phyloP scores from a whole-genome alignment of 495 filamentous ascomycete species.

The Thermochaetoides thermophila region DNA sequence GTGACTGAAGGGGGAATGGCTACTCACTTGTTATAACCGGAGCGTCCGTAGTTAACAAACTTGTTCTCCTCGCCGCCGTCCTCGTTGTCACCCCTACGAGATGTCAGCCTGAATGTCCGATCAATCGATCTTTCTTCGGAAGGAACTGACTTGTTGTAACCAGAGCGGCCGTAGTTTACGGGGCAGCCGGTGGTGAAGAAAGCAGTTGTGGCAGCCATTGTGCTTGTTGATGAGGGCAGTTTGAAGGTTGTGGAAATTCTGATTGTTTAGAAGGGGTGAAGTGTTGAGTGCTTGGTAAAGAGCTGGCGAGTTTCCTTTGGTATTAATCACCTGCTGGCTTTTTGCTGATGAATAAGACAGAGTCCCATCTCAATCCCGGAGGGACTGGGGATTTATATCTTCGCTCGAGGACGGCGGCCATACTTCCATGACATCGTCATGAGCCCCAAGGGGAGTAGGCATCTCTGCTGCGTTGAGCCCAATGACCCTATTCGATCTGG shows the following conservation, averaged over 20 bases:
- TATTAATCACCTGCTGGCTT: no score
- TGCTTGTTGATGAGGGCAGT: slow-evolving; percentile 7
- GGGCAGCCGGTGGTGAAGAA: slow-evolving; percentile 32
- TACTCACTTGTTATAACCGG: slow-evolving; percentile 34
- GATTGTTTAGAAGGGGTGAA: slow-evolving; percentile 3
- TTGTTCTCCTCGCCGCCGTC: slow-evolving; percentile 25
- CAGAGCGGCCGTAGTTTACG: slow-evolving; percentile 40
- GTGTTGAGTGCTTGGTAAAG: slow-evolving; percentile 1
- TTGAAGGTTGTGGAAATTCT: slow-evolving; percentile 1
- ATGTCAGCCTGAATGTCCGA: slow-evolving; percentile 5
- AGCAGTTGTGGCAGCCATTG: slow-evolving; percentile 27
- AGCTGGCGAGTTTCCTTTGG: slow-evolving; percentile 1
- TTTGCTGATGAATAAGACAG: no score
- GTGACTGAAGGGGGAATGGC: slow-evolving; percentile 6
- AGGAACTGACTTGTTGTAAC: slow-evolving; percentile 29
- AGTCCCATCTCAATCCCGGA: no score
- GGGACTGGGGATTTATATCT: no score
- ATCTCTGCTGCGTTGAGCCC: no score
- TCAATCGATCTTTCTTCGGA: background rate
- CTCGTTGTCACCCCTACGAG: slow-evolving; percentile 20
- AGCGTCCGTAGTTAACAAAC: slow-evolving; percentile 24
- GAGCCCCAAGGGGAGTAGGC: no score
- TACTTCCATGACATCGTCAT: no score
- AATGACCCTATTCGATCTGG: no score
- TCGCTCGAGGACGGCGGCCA: no score